phyloP scores from a whole-genome alignment of 1,284 basidiomycete genomes.

The Peniophora sp. region DNA sequence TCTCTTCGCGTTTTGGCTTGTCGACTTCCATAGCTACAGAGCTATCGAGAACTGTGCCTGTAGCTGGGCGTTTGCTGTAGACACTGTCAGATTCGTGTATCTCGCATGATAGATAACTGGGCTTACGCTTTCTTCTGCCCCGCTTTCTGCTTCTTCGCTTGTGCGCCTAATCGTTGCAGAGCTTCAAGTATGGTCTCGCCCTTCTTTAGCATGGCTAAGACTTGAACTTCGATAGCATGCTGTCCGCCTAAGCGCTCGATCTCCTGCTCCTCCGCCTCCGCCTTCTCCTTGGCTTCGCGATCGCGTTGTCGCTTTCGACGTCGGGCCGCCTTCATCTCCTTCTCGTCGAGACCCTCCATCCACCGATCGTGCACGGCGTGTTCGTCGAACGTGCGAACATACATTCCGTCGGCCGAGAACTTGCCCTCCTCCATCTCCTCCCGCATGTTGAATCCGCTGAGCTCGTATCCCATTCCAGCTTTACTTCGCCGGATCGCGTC shows the following conservation, averaged over 20 bases:
- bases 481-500: constrained; percentile 67
- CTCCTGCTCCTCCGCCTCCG: constrained; percentile 68
- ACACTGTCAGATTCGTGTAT: not conserved
- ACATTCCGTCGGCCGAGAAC: constrained; percentile 90
- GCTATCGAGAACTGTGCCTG: constrained; percentile 9
- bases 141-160: constrained; percentile 51
- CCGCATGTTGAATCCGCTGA: constrained; percentile 98
- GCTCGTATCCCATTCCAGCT: constrained; percentile 85
- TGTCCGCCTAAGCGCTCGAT: constrained; percentile 59
- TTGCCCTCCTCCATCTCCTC: constrained; percentile 97
- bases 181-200: constrained; percentile 90
- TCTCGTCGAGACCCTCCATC: constrained; percentile 87
- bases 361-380: constrained; percentile 91
- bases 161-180: constrained; percentile 76
- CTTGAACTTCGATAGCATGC: constrained; percentile 56
- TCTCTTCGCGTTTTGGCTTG: constrained; percentile 24
- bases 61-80: not conserved
- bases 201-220: constrained; percentile 71
- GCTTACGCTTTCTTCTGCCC: too few relatives aligned
- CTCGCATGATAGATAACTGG: too few relatives aligned
- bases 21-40: constrained; percentile 38
- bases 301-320: constrained; percentile 63
- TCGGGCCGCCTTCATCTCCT: constrained; percentile 79
- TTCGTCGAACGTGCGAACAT: constrained; percentile 82
- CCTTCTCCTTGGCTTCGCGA: constrained; percentile 58